Conservation (phyloP, 352 stramenopile species). For the Albugo laibachii region DNA sequence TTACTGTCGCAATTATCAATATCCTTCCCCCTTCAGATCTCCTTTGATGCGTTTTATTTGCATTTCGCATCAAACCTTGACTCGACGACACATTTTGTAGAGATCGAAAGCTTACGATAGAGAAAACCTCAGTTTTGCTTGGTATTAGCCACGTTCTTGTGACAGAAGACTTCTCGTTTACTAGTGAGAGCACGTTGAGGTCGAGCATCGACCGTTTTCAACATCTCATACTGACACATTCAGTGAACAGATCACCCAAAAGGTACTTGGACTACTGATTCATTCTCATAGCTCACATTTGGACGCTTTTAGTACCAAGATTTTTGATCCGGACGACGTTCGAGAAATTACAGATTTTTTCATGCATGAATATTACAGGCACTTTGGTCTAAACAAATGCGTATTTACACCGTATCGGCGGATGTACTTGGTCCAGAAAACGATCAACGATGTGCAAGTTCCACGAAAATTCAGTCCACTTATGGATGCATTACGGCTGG, state of each 20-base stretch:
- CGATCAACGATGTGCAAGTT: conserved; percentile 22
- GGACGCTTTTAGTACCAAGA: conserved; percentile 18
- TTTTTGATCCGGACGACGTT: conserved; percentile 36
- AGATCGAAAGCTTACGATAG: conserved; percentile 25
- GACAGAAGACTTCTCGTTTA: conserved; percentile 20
- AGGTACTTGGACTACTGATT: conserved; percentile 13
- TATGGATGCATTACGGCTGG: conserved; percentile 11
- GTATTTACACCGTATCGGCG: conserved; percentile 51
- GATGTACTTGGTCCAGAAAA: conserved; percentile 22
- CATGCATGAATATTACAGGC: conserved; percentile 57
- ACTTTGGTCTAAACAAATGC: conserved; percentile 63
- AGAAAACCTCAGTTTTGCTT: conserved; percentile 44
- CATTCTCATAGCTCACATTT: background rate
- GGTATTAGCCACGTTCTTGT: conserved; percentile 50
- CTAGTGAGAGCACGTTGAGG: conserved; percentile 25
- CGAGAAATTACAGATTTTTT: conserved; percentile 44
- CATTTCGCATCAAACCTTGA: conserved; percentile 8
- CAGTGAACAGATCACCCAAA: conserved; percentile 42
- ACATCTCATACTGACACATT: conserved; percentile 32
- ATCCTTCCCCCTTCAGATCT: background rate
- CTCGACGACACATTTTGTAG: conserved; percentile 28
- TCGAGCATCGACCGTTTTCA: conserved; percentile 43
- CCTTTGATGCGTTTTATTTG: background rate
- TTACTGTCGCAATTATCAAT: background rate
- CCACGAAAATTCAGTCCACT: conserved; percentile 18